These are phyloP conservation scores for Malassezia obtusa DNA, from an alignment of 1,284 basidiomycete species.

Conservation along the genomic window DNA sequence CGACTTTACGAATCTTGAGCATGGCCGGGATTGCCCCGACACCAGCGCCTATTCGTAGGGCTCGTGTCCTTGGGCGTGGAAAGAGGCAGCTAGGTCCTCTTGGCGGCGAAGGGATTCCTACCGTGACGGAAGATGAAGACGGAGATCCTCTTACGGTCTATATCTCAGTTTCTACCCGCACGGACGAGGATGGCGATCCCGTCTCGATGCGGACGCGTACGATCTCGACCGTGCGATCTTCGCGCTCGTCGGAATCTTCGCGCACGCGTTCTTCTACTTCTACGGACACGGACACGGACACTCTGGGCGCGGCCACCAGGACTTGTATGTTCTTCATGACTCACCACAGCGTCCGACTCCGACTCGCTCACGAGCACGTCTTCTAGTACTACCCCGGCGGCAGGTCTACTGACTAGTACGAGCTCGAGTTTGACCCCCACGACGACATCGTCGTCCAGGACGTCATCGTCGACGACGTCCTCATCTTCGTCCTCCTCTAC, in stretches of 20 bases:
- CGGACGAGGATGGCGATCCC: constrained; percentile 15
- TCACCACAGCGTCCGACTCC: neutral
- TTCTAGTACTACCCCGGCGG: neutral
- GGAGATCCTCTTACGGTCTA: constrained; percentile 11
- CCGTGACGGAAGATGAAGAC: constrained; percentile 13
- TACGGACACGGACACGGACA: constrained; percentile 3
- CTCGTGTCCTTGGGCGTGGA: neutral
- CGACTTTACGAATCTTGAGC: too few relatives aligned
- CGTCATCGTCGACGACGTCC: neutral
- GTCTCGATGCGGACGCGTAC: constrained; percentile 3
- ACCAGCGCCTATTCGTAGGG: neutral
- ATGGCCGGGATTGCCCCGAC: neutral
- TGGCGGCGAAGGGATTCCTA: neutral
- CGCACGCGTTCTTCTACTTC: neutral
- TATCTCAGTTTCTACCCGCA: neutral
- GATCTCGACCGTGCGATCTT: constrained; percentile 3
- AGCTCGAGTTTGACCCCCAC: neutral
- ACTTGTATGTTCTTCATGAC: neutral
- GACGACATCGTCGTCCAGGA: neutral
- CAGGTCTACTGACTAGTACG: neutral
- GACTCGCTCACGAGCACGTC: neutral
- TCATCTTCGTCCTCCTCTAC: neutral
- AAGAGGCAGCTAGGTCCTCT: neutral
- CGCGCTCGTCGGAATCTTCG: neutral
- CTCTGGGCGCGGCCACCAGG: neutral